A percentile compares a stretch with the other conserved stretches of the same genome.
Conservation (phyloP, 208 protist genomes). For the Porcisia deanei region DNA sequence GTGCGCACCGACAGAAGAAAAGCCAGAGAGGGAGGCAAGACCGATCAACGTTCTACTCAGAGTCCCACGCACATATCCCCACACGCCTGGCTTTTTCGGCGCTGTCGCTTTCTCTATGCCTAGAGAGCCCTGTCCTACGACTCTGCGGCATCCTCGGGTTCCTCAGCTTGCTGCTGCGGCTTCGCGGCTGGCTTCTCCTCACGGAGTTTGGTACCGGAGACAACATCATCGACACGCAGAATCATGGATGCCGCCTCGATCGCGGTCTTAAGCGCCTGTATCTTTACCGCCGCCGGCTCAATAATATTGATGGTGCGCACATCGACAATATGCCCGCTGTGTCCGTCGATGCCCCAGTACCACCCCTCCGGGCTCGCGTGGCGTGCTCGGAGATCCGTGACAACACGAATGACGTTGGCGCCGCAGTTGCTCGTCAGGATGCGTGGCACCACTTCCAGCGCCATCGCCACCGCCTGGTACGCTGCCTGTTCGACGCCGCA, state of each 20-base stretch:
- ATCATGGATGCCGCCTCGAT: slow-evolving; percentile 99
- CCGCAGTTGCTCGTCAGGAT: slow-evolving; percentile 99
- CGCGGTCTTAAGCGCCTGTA: slow-evolving; percentile 98
- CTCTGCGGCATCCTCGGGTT: slow-evolving; percentile 55
- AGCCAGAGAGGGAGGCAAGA: neutral
- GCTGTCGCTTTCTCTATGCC: slow-evolving; percentile 14
- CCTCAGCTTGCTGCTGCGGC: slow-evolving; percentile 58
- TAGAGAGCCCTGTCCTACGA: slow-evolving; percentile 1
- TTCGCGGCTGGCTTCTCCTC: slow-evolving; percentile 64
- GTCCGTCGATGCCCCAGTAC: slow-evolving; percentile 98
- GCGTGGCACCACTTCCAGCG: slow-evolving; percentile 96
- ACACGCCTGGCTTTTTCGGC: neutral
- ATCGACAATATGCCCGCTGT: slow-evolving; percentile 95
- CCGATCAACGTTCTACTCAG: neutral
- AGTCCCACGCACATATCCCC: neutral
- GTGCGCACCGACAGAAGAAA: neutral
- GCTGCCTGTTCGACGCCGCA: slow-evolving; percentile 97
- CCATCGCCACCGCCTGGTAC: slow-evolving; percentile 96
- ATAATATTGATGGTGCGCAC: slow-evolving; percentile 96
- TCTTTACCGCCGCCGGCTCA: slow-evolving; percentile 98
- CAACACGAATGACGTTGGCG: slow-evolving; percentile 96
- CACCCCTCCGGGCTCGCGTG: slow-evolving; percentile 88
- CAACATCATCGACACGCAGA: slow-evolving; percentile 99
- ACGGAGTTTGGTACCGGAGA: slow-evolving; percentile 95
- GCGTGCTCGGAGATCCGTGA: slow-evolving; percentile 98